These are phyloP conservation scores for Neoconidiobolus thromboides DNA, from an alignment of 371 early-diverging fungal genomes.

Conservation along the genomic window DNA sequence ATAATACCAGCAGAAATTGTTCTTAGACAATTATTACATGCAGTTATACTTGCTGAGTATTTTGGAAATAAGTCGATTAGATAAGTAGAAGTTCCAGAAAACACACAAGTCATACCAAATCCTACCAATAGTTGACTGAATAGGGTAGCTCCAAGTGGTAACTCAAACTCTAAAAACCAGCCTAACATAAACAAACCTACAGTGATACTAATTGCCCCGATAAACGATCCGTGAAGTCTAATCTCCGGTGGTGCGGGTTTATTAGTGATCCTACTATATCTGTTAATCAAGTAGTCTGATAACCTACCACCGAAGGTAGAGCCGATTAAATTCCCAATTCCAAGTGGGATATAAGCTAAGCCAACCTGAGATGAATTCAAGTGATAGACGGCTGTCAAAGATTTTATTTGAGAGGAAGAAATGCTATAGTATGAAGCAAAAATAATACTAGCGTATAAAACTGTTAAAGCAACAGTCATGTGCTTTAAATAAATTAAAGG, in stretches of 20 bases:
- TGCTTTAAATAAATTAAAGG: constrained; percentile 19
- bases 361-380: constrained; percentile 22
- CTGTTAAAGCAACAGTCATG: constrained; percentile 21
- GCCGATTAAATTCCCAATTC: constrained; percentile 24
- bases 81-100: constrained; percentile 1
- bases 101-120: neutral
- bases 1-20: neutral
- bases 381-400: constrained; percentile 14
- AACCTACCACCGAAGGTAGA: constrained; percentile 20
- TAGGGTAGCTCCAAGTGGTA: constrained; percentile 6
- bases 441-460: constrained; percentile 25
- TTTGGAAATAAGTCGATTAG: constrained; percentile 5
- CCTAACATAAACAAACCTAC: constrained; percentile 20
- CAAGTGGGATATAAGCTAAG: constrained; percentile 21
- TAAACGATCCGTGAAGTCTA: constrained; percentile 18
- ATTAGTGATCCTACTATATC: neutral
- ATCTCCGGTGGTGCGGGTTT: constrained; percentile 11
- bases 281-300: constrained; percentile 15
- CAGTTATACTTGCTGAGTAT: neutral
- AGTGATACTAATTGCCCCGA: constrained; percentile 16
- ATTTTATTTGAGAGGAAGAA: constrained; percentile 17
- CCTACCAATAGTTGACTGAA: neutral
- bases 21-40: constrained; percentile 4
- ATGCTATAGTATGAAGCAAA: constrained; percentile 31
- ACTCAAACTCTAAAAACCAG: constrained; percentile 16